Conservation (phyloP, 2,329 filamentous ascomycete species). For the Diplocarpon mali region DNA sequence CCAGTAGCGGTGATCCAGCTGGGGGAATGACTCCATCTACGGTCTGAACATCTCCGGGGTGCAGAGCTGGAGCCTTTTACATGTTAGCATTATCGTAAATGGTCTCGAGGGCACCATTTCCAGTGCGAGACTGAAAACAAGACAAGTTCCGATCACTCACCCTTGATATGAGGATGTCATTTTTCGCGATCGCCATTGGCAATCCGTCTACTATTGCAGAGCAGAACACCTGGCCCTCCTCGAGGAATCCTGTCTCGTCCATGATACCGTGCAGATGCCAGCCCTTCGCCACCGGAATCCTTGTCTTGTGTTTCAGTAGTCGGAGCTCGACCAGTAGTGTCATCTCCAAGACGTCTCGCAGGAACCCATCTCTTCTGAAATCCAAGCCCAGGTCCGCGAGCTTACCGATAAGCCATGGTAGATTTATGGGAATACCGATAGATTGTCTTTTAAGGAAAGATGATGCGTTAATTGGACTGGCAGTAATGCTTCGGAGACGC, state of each 20-base stretch:
- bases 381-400: slow-evolving; percentile 48
- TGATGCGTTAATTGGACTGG: slow-evolving; percentile 48
- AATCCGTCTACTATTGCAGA: slow-evolving; percentile 24
- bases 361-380: slow-evolving; percentile 57
- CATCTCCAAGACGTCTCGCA: slow-evolving; percentile 60
- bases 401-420: slow-evolving; percentile 51
- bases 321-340: slow-evolving; percentile 60
- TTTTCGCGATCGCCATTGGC: slow-evolving; percentile 3
- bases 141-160: neutral
- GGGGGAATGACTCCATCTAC: slow-evolving; percentile 52
- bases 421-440: slow-evolving; percentile 47
- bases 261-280: slow-evolving; percentile 74
- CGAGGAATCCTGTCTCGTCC: slow-evolving; percentile 63
- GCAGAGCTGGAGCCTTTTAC: slow-evolving; percentile 54
- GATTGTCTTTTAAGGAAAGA: slow-evolving; percentile 52
- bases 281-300: slow-evolving; percentile 60
- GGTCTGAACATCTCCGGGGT: slow-evolving; percentile 69
- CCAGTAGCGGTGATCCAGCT: slow-evolving; percentile 43
- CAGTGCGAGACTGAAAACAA: no score
- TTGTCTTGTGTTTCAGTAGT: slow-evolving; percentile 65
- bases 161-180: slow-evolving; percentile 51
- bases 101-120: no score
- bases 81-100: neutral
- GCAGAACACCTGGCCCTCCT: slow-evolving; percentile 58
- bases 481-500: slow-evolving; percentile 47